phyloP scores from a whole-genome alignment of 2,329 filamentous ascomycete genomes.

The Aspergillus niger region DNA sequence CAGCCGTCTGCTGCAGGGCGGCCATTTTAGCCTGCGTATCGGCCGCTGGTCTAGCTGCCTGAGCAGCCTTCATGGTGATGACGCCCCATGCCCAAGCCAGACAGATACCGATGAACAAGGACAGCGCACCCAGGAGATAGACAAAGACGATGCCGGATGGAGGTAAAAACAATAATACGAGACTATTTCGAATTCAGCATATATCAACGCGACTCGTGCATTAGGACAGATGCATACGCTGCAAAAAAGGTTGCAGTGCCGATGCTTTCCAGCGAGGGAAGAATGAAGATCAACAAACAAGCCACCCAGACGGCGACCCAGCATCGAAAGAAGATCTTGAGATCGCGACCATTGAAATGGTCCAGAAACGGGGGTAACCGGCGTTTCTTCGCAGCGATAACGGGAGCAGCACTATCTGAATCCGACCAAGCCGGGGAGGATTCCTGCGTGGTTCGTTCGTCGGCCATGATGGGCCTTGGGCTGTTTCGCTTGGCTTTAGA shows the following conservation, averaged over 20 bases:
- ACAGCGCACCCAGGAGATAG: slow-evolving; percentile 46
- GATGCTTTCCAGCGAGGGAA: slow-evolving; percentile 43
- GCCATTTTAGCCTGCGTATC: slow-evolving; percentile 40
- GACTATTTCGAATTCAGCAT: slow-evolving; percentile 16
- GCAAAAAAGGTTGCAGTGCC: slow-evolving; percentile 52
- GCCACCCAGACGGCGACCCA: slow-evolving; percentile 51
- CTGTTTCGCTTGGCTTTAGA: not conserved
- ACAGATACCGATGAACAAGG: slow-evolving; percentile 51
- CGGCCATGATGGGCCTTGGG: not conserved
- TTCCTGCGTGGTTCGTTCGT: not conserved
- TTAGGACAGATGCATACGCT: slow-evolving; percentile 3
- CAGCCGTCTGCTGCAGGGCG: slow-evolving; percentile 36
- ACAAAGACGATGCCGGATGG: slow-evolving; percentile 52
- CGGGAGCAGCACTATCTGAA: not conserved
- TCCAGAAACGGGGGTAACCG: slow-evolving; percentile 33
- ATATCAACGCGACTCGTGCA: not conserved
- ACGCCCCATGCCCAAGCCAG: slow-evolving; percentile 55
- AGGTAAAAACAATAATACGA: slow-evolving; percentile 50
- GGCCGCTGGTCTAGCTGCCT: slow-evolving; percentile 45
- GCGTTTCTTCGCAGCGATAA: not conserved
- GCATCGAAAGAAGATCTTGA: slow-evolving; percentile 53
- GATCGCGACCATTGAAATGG: slow-evolving; percentile 52
- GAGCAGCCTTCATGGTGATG: slow-evolving; percentile 52
- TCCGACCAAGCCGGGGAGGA: not conserved
- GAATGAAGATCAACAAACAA: slow-evolving; percentile 51